A percentile compares a stretch with the other conserved stretches of the same genome.
Conservation (phyloP, 805 yeast genomes). For the Jamesozyma rosinii region DNA sequence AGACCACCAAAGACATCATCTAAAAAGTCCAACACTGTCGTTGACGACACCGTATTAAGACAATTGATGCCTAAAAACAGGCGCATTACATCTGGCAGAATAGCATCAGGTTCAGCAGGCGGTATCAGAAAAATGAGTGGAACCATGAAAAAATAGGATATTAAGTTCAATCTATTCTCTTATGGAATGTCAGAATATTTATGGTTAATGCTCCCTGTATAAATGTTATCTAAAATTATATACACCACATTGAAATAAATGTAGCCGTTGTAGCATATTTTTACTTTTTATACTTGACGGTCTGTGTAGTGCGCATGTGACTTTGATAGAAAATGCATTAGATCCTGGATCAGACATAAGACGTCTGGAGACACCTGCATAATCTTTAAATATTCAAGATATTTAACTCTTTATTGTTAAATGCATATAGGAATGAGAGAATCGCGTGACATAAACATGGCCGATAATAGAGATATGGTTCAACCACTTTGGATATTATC, state of each 20-base stretch:
- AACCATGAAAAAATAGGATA: constrained; percentile 18
- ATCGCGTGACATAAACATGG: no score
- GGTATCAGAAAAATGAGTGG: constrained; percentile 31
- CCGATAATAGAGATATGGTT: no score
- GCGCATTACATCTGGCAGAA: constrained; percentile 26
- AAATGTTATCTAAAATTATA: neutral
- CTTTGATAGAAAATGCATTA: no score
- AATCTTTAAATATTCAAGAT: no score
- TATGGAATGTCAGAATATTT: no score
- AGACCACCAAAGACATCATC: constrained; percentile 6
- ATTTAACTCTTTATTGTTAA: no score
- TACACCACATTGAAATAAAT: neutral
- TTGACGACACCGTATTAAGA: constrained; percentile 17
- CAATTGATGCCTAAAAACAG: constrained; percentile 27
- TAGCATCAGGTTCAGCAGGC: constrained; percentile 27
- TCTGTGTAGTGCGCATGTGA: no score
- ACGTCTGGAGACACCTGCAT: no score
- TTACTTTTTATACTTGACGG: neutral
- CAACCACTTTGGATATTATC: no score
- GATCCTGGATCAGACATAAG: no score
- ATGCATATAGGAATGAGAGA: no score
- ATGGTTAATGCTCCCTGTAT: neutral
- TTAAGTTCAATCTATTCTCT: no score
- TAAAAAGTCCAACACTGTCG: constrained; percentile 2
- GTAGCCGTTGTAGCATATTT: neutral